These are phyloP conservation scores for Cutaneotrichosporon sp. DNA, from an alignment of 1,284 basidiomycete species.

Conservation along the genomic window DNA sequence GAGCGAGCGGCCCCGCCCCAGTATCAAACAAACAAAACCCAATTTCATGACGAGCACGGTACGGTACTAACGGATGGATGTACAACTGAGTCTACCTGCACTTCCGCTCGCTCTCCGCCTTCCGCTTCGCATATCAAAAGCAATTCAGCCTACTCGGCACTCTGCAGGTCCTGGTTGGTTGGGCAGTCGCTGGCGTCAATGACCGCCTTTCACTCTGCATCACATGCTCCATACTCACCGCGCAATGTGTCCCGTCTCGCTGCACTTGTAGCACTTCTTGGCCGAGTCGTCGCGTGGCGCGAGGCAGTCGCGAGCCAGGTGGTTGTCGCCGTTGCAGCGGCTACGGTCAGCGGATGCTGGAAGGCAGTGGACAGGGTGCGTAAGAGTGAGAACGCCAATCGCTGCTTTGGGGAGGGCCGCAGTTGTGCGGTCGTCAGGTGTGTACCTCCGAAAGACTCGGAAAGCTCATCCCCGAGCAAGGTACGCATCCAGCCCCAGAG, in stretches of 20 bases:
- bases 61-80: too few species aligned
- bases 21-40: too few species aligned
- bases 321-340: slow-evolving; percentile 48
- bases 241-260: slow-evolving; percentile 47
- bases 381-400: background rate
- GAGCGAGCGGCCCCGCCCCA: too few species aligned
- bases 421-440: too few species aligned
- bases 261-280: slow-evolving; percentile 49
- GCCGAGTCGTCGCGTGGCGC: slow-evolving; percentile 41
- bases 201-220: too few species aligned
- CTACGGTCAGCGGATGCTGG: slow-evolving; percentile 16
- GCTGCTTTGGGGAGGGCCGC: background rate
- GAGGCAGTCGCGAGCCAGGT: slow-evolving; percentile 48
- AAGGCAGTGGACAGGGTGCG: background rate
- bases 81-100: too few species aligned
- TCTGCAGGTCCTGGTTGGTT: background rate
- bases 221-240: slow-evolving; percentile 14
- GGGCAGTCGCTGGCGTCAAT: slow-evolving; percentile 7
- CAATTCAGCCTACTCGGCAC: background rate
- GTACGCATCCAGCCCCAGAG: too few species aligned
- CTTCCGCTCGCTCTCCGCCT: too few species aligned
- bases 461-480: too few species aligned
- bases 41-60: too few species aligned
- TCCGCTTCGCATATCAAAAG: too few species aligned
- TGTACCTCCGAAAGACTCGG: background rate